phyloP scores from a whole-genome alignment of 108 stramenopile genomes.

The Stephanodiscus minutulus region DNA sequence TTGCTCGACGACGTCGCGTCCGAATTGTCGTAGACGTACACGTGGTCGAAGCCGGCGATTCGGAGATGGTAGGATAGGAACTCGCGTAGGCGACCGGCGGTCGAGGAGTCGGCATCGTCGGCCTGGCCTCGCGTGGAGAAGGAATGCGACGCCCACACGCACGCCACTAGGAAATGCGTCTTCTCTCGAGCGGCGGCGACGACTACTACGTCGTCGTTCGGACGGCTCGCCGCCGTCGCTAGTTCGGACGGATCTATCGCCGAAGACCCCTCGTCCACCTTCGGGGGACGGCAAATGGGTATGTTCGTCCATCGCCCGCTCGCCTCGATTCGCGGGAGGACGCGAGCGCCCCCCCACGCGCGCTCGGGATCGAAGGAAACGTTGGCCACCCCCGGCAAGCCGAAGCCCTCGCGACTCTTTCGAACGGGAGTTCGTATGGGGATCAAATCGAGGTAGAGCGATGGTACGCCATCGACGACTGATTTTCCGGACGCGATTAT shows the following conservation, averaged over 20 bases:
- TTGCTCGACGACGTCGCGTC: conserved; percentile 19
- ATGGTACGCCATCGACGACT: conserved; percentile 26
- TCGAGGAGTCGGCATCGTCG: conserved; percentile 39
- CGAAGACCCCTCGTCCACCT: conserved; percentile 1
- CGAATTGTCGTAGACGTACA: conserved; percentile 85
- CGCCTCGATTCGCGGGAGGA: conserved; percentile 37
- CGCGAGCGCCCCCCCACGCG: conserved; percentile 32
- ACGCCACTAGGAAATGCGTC: conserved; percentile 55
- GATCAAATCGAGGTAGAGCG: conserved; percentile 59
- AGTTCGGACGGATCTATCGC: not conserved
- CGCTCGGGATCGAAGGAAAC: conserved; percentile 28
- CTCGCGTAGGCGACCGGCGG: conserved; percentile 52
- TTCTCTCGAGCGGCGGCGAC: conserved; percentile 23
- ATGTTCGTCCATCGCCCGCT: conserved; percentile 50
- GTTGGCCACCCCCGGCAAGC: conserved; percentile 8
- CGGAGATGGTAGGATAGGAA: conserved; percentile 58
- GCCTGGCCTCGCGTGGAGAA: conserved; percentile 47
- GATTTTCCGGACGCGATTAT: conserved; percentile 35
- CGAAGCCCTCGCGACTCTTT: conserved; percentile 33
- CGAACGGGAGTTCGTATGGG: conserved; percentile 68
- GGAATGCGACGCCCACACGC: conserved; percentile 68
- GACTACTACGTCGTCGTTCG: not conserved
- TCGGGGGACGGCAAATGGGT: conserved; percentile 33
- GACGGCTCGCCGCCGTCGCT: not conserved
- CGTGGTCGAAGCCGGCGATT: conserved; percentile 79